Evolutionary conservation across 2,329 filamentous ascomycete species (phyloP).

Genomic region (Aureobasidium subglaciale): DNA sequence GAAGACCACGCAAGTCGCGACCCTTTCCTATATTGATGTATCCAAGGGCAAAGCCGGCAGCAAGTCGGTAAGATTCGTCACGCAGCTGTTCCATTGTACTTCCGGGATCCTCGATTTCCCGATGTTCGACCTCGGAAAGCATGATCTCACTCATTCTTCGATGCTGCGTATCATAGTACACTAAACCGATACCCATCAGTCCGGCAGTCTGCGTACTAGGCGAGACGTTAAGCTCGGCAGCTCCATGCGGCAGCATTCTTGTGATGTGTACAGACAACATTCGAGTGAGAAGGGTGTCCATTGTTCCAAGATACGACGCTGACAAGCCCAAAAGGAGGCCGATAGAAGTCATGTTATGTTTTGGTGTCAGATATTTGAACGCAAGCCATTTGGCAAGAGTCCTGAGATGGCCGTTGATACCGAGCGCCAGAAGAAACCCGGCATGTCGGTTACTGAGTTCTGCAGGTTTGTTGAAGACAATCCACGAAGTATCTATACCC

Average conservation of each 20-base stretch:
- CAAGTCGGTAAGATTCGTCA: constrained; percentile 92
- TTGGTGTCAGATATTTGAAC: constrained; percentile 97
- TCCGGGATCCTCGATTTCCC: constrained; percentile 66
- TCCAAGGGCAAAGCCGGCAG: constrained; percentile 86
- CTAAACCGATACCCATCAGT: constrained; percentile 89
- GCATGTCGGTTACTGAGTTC: constrained; percentile 96
- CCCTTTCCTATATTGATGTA: constrained; percentile 94
- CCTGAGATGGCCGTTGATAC: constrained; percentile 90
- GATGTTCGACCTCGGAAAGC: constrained; percentile 91
- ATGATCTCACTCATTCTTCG: constrained; percentile 98
- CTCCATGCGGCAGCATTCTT: constrained; percentile 82
- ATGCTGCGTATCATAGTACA: constrained; percentile 94
- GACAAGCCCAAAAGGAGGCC: constrained; percentile 87
- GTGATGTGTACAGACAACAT: constrained; percentile 93
- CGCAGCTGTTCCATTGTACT: constrained; percentile 68
- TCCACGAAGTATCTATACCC: constrained; percentile 97
- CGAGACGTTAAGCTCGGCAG: constrained; percentile 89
- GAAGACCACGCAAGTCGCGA: constrained; percentile 75
- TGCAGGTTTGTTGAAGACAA: constrained; percentile 91
- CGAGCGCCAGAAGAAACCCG: constrained; percentile 82
- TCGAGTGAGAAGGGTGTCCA: constrained; percentile 92
- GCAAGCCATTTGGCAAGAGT: constrained; percentile 95
- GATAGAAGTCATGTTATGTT: constrained; percentile 98
- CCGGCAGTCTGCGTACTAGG: constrained; percentile 91
- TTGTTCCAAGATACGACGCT: constrained; percentile 89